Evolutionary conservation across 371 early-diverging fungal genomes (phyloP), one percentile per base, ranked within the genome.

Genomic region (Dinochytrium kinnereticum): DNA sequence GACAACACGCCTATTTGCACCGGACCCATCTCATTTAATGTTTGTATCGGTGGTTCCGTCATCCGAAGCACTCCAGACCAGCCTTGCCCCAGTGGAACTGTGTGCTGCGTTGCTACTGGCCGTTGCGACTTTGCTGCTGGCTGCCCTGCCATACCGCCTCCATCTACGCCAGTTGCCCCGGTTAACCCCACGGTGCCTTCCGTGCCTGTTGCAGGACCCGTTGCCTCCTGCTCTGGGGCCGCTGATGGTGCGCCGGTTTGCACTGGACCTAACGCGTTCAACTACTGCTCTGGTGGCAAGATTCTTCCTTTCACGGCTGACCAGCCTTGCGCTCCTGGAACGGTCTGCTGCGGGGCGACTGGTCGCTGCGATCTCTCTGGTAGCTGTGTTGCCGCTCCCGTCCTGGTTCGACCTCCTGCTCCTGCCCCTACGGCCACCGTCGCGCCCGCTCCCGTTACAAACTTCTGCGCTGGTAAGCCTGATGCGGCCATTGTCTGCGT

Each of bases 391-490:
- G 67, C 44, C 24, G 31, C 44, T 40, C 2, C 69, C 30, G 28
- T 31, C 21, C n/a, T n/a, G n/a, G n/a, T n/a, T n/a, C n/a, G n/a
- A n/a, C n/a, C 69, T 3, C 50, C 69, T 10, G 50, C 51, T 24
- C 51, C 69, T 33, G 24, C 36, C 26, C 55, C 68, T 38, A 50
- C 19, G n/a, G 64, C 72, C 0, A 24, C 49, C 19, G 21, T 39
- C 15, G 57, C 37, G 17, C 26, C 28, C 64, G 34, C 71, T 21
- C 30, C 73, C 5, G 34, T 26, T 40, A 17, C 73, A 34, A 65
- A 71, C 57, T 51, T 37, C 31, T 76, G 76, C 64, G 73, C 53
- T 26, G 72, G 72, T 2, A 70, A 69, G 30, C 44, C 59, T 10
- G 69, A 76, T 31, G 70, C 67, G 1, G 15, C 30, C 21, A 51